Evolutionary conservation across 495 filamentous ascomycete species (phyloP).

Genomic region (Ascodesmis nigricans): DNA sequence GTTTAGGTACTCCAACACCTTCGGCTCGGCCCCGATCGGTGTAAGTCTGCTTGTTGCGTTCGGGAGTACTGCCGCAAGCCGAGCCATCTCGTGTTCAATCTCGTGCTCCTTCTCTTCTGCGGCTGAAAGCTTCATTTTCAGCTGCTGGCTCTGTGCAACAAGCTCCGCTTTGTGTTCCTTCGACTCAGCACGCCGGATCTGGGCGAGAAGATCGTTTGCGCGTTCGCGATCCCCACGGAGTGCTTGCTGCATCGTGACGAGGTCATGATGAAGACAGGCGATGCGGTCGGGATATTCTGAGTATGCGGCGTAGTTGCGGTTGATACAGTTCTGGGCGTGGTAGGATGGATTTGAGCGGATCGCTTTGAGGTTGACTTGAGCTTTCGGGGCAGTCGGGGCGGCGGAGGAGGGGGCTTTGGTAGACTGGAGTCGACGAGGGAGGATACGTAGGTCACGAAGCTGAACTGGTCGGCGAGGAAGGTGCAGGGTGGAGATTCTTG

Average conservation of each 20-base stretch:
- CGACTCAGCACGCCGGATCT: constrained; percentile 25
- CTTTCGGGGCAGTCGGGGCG: constrained; percentile 59
- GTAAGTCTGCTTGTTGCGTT: constrained; percentile 63
- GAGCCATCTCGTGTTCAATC: constrained; percentile 44
- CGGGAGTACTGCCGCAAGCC: constrained; percentile 56
- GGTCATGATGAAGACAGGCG: constrained; percentile 42
- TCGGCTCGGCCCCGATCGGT: constrained; percentile 41
- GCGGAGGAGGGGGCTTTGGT: neutral
- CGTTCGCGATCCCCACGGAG: constrained; percentile 34
- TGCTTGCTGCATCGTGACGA: constrained; percentile 32
- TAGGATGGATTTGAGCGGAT: constrained; percentile 63
- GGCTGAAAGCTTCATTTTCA: constrained; percentile 42
- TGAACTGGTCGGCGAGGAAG: neutral
- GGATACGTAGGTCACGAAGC: neutral
- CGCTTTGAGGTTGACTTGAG: constrained; percentile 59
- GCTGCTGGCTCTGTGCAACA: constrained; percentile 39
- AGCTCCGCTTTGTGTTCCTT: constrained; percentile 27
- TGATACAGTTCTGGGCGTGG: constrained; percentile 58
- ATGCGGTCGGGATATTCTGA: constrained; percentile 46
- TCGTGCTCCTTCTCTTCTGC: constrained; percentile 37
- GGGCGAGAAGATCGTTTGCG: constrained; percentile 32
- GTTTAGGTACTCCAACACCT: constrained; percentile 49
- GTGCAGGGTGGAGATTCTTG: neutral
- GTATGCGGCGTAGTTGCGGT: constrained; percentile 60
- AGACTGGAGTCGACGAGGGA: neutral